Evolutionary conservation across 805 yeast genomes (phyloP), one percentile per base, ranked within the genome.

Genomic region (Wickerhamiella kazuoi): DNA sequence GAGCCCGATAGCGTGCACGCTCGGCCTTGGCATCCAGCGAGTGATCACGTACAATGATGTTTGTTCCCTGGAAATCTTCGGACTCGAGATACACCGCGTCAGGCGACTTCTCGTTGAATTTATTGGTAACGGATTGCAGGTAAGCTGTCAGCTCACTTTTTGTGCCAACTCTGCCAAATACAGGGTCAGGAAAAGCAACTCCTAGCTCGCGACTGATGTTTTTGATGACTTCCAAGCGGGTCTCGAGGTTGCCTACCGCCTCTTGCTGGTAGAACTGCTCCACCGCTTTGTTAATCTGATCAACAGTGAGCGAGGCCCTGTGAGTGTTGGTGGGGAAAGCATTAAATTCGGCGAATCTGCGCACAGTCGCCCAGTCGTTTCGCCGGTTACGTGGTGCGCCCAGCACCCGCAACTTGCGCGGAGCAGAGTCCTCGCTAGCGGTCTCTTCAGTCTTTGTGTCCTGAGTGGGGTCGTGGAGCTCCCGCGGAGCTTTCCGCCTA

Each of bases 61-160:
- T 80, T 3, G 71, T 62, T 30, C 78, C 72, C 23, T 58, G 62
- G 50, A 72, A 79, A 34, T 71, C 75, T 21, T 62, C 64, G 6
- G 62, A 55, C 41, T 72, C 62, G 47, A 81, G 63, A 44, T 74
- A 72, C 41, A 81, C 71, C 21, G 82, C 87, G 50, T 78, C 71
- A n/a, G 90, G 84, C 50, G 74, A 71, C 53, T 74, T 68, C 52
- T 78, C 84, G 49, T 69, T 71, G 46, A 61, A 67, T 48, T 65
- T 62, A 16, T 51, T 47, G 18, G 66, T 64, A 20, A 67, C 60
- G n/a, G 66, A 53, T 40, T 57, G 44, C 8, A 48, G 56, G 39
- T 64, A 65, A 0, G 48, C 40, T 41, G 58, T 56, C 30, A 76
- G 60, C 30, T 55, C 57, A 2, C 44, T 53, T 18, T 68, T 57